Evolutionary conservation across 371 early-diverging fungal genomes (phyloP).

Genomic region (Pancytospora philotis): DNA sequence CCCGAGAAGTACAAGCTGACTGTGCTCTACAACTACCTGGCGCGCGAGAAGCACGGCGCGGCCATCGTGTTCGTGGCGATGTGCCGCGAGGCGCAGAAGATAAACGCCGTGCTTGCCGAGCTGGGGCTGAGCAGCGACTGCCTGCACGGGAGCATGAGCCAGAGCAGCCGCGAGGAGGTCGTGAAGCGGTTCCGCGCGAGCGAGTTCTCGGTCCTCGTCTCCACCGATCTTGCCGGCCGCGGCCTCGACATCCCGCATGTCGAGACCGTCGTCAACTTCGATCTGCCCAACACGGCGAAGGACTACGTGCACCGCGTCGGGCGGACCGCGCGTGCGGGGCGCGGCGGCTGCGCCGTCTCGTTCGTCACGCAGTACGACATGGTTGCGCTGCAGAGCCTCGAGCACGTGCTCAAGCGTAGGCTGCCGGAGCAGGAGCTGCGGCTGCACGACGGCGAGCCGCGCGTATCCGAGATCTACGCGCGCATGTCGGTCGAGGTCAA

Average conservation of each 20-base stretch:
- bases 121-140: conserved; percentile 69
- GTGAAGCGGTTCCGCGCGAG: conserved; percentile 76
- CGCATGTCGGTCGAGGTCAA: conserved; percentile 4
- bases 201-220: conserved; percentile 69
- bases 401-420: conserved; percentile 83
- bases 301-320: conserved; percentile 92
- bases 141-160: conserved; percentile 82
- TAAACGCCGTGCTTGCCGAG: conserved; percentile 69
- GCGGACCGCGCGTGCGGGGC: conserved; percentile 84
- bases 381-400: conserved; percentile 78
- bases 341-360: conserved; percentile 76
- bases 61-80: conserved; percentile 85
- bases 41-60: conserved; percentile 63
- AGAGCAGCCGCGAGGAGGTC: conserved; percentile 73
- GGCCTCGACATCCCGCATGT: conserved; percentile 91
- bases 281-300: conserved; percentile 77
- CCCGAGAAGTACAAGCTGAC: conserved; percentile 78
- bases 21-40: conserved; percentile 65
- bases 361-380: conserved; percentile 90
- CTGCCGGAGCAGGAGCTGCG: conserved; percentile 64
- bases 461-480: background rate
- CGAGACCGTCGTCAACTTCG: conserved; percentile 84
- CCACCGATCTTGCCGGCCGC: conserved; percentile 87
- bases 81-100: conserved; percentile 83
- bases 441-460: background rate